Percentiles rank a stretch among this genome's conserved stretches.
These are phyloP conservation scores for Cladorrhinum sp. DNA, from an alignment of 2,329 filamentous ascomycete species.

Conservation along the genomic window DNA sequence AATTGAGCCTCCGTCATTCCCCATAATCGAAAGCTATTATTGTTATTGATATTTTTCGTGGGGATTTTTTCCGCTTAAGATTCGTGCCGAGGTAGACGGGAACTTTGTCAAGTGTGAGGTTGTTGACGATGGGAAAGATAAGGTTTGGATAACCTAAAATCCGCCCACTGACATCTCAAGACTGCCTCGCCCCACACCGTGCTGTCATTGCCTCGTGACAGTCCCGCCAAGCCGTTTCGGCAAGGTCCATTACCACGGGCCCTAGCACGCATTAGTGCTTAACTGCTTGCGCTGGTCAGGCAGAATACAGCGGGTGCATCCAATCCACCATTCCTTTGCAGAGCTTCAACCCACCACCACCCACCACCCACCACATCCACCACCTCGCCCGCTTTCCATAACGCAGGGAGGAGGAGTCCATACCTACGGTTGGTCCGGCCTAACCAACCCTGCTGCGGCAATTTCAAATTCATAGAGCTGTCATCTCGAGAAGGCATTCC, in stretches of 20 bases:
- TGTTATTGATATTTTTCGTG: not conserved
- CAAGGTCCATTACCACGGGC: not conserved
- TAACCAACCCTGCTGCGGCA: not conserved
- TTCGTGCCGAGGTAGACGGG: too few relatives aligned
- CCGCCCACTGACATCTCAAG: not conserved
- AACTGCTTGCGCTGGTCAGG: not conserved
- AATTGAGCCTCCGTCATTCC: slow-evolving; percentile 96
- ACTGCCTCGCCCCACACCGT: not conserved
- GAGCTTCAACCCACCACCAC: not conserved
- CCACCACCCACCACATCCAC: too few relatives aligned
- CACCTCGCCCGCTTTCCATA: not conserved
- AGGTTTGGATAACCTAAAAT: not conserved
- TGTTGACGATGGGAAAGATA: too few relatives aligned
- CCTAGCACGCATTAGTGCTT: not conserved
- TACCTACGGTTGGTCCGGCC: not conserved
- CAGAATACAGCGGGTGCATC: too few relatives aligned
- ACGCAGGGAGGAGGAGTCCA: not conserved
- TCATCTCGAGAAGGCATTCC: not conserved
- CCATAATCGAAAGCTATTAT: slow-evolving; percentile 58
- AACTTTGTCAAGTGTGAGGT: too few relatives aligned
- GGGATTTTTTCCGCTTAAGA: too few relatives aligned
- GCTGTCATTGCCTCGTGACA: not conserved
- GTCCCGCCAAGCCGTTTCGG: not conserved
- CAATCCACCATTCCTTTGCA: not conserved
- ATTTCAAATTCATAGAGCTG: not conserved